Evolutionary conservation across 176 grass and related monocot species (phyloP).

Genomic region (Bolboschoenus planiculmis): DNA sequence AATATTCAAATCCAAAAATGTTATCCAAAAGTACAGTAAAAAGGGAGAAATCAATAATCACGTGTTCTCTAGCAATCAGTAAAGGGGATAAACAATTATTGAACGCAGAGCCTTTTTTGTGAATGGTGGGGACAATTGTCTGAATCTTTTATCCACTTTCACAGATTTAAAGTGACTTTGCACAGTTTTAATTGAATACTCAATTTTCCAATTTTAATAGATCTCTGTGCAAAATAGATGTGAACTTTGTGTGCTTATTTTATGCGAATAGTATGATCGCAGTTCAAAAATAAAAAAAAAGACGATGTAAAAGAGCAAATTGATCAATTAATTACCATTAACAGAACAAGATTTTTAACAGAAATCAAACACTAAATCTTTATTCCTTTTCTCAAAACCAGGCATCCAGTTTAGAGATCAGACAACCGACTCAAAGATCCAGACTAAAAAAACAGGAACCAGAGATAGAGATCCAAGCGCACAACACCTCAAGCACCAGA

Average conservation of each 20-base stretch:
- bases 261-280: neutral
- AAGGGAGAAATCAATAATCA: neutral
- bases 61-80: neutral
- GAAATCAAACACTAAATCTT: neutral
- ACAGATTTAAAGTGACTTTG: neutral
- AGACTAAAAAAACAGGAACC: slow-evolving; percentile 19
- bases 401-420: slow-evolving; percentile 4
- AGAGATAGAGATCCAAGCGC: slow-evolving; percentile 1
- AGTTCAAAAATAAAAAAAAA: neutral
- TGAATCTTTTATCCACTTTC: neutral
- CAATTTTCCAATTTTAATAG: neutral
- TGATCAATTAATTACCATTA: neutral
- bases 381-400: neutral
- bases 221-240: neutral
- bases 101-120: neutral
- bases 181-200: neutral
- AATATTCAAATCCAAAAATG: neutral
- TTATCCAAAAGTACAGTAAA: slow-evolving; percentile 7
- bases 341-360: neutral
- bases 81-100: neutral
- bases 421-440: slow-evolving; percentile 21
- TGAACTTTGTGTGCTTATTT: neutral
- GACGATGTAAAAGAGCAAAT: neutral
- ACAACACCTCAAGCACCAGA: neutral
- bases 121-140: neutral